Base-by-base conservation (phyloP, 306 rosid genomes). In the Biancaea sappan region DNA sequence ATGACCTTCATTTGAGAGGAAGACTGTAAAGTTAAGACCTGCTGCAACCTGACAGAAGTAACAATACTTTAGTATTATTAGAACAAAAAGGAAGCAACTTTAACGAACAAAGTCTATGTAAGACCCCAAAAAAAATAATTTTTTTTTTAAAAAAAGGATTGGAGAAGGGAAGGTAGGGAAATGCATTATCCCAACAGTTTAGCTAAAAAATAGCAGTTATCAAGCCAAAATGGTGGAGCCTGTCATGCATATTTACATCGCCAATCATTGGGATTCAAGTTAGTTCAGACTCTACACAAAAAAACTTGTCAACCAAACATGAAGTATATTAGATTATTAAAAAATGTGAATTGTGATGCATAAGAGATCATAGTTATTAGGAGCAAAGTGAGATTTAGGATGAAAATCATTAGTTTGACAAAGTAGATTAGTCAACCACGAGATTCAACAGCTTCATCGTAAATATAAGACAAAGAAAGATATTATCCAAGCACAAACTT, bases 11-110 rank as follows among this genome's bases (percentile, higher is more conserved):
- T 86, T 83, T 54, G 97, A 78, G 77, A 93, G 91, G 70, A 93
- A 89, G 78, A 82, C 97, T 1, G 98, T 89, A 79, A 87, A 91
- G 84, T 93, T 91, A 43, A 86, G 93, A 72, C 98, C 98, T 37
- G 91, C 85, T 72, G 93, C 85, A 81, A 91, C 96, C 98, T 93
- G 83, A 72, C 69, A 78, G 50, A 83, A 66, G 77, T 77, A 53
- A 52, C 21, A n/a, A 48, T 37, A 57, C 38, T 54, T 79, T 34
- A 57, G 62, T 21, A 26, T 40, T 12, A 46, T 72, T 31, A 47
- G 53, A 47, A 5, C 2, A 47, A 47, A 47, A 47, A 47, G 13
- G 26, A 72, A 7, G 63, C 14, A 19, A 25, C 6, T 53, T 60
- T 26, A 16, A 43, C 9, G 35, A 62, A n/a, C 60, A 43, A 44